Evolutionary conservation across 345 rosid species (phyloP), one percentile per base, ranked within the genome.

Genomic region (Triadica sebifera): DNA sequence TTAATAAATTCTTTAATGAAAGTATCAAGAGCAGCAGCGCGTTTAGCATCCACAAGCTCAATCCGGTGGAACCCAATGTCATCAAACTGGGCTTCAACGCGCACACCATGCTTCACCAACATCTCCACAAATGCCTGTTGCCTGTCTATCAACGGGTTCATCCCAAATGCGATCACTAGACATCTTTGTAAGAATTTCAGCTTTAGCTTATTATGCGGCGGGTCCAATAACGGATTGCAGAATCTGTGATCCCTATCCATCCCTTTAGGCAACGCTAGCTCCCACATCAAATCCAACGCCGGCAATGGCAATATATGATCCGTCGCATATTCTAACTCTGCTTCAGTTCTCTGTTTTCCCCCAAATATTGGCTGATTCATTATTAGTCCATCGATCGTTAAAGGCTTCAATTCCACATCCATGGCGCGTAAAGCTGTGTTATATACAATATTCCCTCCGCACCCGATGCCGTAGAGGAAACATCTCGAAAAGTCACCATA

Each of bases 381-480:
- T 77, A 91, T 86, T 70, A 91, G 82, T 81, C 98, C 97, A 61
- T 19, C 65, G 86, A 94, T 88, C 57, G 79, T 76, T 13, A 88
- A 13, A 0, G 94, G 93, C 0, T 75, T 69, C 13, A 89, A 64
- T 72, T 89, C 89, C 0, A 52, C 7, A 43, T 87, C 90, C 6
- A 86, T 46, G 0, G 87, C 79, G 6, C 94, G 86, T 20, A 89
- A 66, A 3, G 77, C 94, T 2, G 85, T 84, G 29, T 84, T 77
- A 86, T 83, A 93, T 75, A 85, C 93, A 1, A 91, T 88, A 46
- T 90, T 90, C 5, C 89, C 93, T 3, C 97, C 97, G 89, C 81
- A 50, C 4, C 98, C 89, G 38, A 77, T 78, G 1, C 98, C 98
- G 86, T 80, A 82, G 0, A 93, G 24, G 66, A 85, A 91, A 73